Evolutionary conservation across 192 early-diverging fungal species (phyloP).

Genomic region (Gryganskiella cystojenkinii): DNA sequence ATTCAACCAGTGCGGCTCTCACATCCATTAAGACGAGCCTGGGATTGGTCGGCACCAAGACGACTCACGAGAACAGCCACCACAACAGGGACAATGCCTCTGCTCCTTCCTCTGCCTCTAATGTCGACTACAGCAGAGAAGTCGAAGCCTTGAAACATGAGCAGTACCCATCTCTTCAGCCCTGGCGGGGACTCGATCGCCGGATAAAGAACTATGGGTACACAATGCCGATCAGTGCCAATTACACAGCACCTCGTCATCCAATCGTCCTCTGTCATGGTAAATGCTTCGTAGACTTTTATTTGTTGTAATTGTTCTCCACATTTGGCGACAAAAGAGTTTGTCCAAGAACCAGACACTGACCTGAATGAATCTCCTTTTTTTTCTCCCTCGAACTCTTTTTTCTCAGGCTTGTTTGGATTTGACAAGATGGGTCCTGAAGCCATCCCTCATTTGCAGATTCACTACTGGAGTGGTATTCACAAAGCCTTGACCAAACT

Average conservation of each 20-base stretch:
- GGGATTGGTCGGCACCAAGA: conserved; percentile 2
- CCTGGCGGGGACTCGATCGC: conserved; percentile 52
- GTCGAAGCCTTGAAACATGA: conserved; percentile 22
- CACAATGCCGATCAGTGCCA: conserved; percentile 64
- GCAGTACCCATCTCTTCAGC: conserved; percentile 46
- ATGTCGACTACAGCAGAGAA: conserved; percentile 14
- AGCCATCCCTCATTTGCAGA: conserved; percentile 80
- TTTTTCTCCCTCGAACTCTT: conserved; percentile 12
- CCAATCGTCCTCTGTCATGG: conserved; percentile 92
- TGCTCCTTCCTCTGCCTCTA: background rate
- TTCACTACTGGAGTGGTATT: conserved; percentile 89
- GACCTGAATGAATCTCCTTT: too few relatives aligned
- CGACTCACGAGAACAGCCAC: background rate
- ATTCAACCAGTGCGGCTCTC: conserved; percentile 27
- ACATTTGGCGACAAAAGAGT: background rate
- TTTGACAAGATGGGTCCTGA: conserved; percentile 89
- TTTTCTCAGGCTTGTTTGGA: conserved; percentile 79
- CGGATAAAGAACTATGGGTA: conserved; percentile 60
- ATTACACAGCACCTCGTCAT: conserved; percentile 79
- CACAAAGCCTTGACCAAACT: conserved; percentile 78
- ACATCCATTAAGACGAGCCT: conserved; percentile 35
- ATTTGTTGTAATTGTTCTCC: background rate
- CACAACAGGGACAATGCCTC: background rate
- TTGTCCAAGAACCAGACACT: background rate
- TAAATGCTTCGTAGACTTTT: conserved; percentile 9